A percentile compares a stretch with the other conserved stretches of the same genome.
Evolutionary conservation across 116 monocot species (phyloP).

Genomic region (Phalaenopsis hybrid): DNA sequence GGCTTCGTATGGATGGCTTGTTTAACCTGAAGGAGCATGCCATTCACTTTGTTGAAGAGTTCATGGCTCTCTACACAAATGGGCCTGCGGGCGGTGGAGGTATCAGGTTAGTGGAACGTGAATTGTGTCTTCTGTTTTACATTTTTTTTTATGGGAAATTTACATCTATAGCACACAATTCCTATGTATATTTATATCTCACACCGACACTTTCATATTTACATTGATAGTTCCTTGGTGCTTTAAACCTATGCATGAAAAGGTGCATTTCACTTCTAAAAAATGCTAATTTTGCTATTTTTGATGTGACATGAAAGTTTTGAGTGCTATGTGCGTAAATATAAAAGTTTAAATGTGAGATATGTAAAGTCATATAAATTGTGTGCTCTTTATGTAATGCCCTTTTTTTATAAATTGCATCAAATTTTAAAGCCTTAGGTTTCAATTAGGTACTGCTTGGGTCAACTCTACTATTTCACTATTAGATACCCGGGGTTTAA

Average conservation of each 20-base stretch:
- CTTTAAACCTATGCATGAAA: no score
- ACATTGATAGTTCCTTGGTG: no score
- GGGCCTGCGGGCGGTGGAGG: slow-evolving; percentile 98
- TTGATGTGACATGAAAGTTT: no score
- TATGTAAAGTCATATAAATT: no score
- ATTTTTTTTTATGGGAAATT: not conserved
- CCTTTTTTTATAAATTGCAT: not conserved
- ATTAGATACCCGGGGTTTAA: not conserved
- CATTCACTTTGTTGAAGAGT: slow-evolving; percentile 58
- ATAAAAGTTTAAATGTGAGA: no score
- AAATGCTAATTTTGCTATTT: no score
- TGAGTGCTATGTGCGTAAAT: no score
- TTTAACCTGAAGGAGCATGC: slow-evolving; percentile 72
- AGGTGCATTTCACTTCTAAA: no score
- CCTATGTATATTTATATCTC: no score
- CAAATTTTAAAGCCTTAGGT: not conserved
- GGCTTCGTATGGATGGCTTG: slow-evolving; percentile 91
- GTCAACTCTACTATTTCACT: not conserved
- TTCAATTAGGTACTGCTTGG: not conserved
- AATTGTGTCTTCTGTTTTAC: slow-evolving; percentile 3
- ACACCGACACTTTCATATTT: no score
- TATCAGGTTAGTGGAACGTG: slow-evolving; percentile 41
- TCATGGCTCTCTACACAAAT: slow-evolving; percentile 90
- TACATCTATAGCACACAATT: no score
- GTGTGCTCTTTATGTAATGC: no score